Evolutionary conservation across 2,329 filamentous ascomycete species (phyloP).

Genomic region (Endoconidiophora laricicola): DNA sequence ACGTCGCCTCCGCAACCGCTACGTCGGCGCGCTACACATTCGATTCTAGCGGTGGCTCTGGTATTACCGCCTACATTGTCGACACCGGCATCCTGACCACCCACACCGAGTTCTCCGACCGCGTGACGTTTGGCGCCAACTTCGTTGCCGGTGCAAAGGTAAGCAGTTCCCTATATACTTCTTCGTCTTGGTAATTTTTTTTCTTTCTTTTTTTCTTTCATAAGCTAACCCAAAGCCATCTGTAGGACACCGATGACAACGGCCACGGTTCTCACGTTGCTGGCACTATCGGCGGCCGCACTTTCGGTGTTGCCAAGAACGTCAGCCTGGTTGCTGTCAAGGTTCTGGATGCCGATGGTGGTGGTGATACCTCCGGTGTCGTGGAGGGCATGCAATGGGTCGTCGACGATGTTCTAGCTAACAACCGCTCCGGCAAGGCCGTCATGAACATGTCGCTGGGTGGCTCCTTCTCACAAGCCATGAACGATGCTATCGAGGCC

Average conservation of each 20-base stretch:
- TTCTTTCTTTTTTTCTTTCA: neutral
- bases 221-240: neutral
- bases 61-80: constrained; percentile 46
- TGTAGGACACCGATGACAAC: constrained; percentile 35
- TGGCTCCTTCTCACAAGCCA: constrained; percentile 28
- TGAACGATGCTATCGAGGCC: constrained; percentile 38
- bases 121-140: constrained; percentile 36
- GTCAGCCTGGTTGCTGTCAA: constrained; percentile 41
- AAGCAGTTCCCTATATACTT: constrained; percentile 17
- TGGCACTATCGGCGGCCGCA: constrained; percentile 42
- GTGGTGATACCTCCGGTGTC: constrained; percentile 25
- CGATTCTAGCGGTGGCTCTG: constrained; percentile 33
- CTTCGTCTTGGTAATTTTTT: neutral
- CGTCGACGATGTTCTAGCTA: constrained; percentile 27
- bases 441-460: constrained; percentile 50
- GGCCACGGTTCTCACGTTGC: constrained; percentile 50
- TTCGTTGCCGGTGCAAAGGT: constrained; percentile 29
- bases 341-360: constrained; percentile 33
- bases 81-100: constrained; percentile 45
- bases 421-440: constrained; percentile 31
- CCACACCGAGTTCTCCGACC: constrained; percentile 40
- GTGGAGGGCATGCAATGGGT: constrained; percentile 44
- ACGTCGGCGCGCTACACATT: constrained; percentile 29
- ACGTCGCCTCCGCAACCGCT: constrained; percentile 17
- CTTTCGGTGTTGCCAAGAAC: constrained; percentile 46